These are phyloP conservation scores for Rostrohypoxylon terebratum DNA, from an alignment of 495 filamentous ascomycete species.

Conservation along the genomic window DNA sequence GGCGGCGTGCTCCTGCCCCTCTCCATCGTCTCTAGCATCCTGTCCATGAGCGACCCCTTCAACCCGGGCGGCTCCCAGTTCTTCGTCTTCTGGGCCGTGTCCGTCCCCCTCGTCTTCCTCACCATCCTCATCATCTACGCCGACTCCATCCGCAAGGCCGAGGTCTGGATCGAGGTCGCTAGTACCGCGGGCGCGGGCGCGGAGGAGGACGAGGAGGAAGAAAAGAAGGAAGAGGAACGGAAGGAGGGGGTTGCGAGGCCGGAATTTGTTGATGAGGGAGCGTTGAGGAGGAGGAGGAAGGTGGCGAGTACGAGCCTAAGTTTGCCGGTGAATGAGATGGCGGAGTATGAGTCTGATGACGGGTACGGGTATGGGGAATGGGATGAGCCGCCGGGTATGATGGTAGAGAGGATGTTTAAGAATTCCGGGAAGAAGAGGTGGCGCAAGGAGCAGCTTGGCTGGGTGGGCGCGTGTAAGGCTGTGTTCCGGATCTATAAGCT, in stretches of 20 bases:
- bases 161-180: slow-evolving; percentile 59
- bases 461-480: slow-evolving; percentile 52
- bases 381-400: slow-evolving; percentile 49
- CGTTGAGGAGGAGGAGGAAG: neutral
- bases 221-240: neutral
- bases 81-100: slow-evolving; percentile 57
- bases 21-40: slow-evolving; percentile 56
- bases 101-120: slow-evolving; percentile 49
- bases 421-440: slow-evolving; percentile 51
- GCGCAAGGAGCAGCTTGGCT: slow-evolving; percentile 55
- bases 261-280: neutral
- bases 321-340: neutral
- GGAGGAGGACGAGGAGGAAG: slow-evolving; percentile 4
- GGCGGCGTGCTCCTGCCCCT: slow-evolving; percentile 58
- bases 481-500: slow-evolving; percentile 44
- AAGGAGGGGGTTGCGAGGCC: neutral
- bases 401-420: slow-evolving; percentile 50
- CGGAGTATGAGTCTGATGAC: slow-evolving; percentile 20
- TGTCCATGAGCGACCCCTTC: slow-evolving; percentile 57
- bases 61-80: slow-evolving; percentile 50
- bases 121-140: slow-evolving; percentile 56
- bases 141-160: slow-evolving; percentile 56
- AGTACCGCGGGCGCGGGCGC: neutral
- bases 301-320: neutral
- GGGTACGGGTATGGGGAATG: slow-evolving; percentile 16